Evolutionary conservation across 2,329 filamentous ascomycete species (phyloP), one percentile per base, ranked within the genome.

Genomic region (Colletotrichum gloeosporioides): DNA sequence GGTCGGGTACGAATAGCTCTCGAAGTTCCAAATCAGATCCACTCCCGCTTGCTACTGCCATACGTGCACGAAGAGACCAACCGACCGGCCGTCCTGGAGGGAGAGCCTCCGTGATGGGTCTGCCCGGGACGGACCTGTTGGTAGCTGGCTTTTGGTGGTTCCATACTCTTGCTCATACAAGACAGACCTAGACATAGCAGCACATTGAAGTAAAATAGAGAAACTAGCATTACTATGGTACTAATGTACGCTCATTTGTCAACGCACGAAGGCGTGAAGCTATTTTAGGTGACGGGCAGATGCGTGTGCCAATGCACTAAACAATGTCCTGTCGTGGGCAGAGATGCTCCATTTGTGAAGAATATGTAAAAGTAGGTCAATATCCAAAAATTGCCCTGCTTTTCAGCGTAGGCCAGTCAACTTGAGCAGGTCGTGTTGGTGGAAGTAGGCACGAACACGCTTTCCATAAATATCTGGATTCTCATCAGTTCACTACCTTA

Each of bases 381-480:
- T 34, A 6, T n/a, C 59, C 12, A 15, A 15, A 32, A 16, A 25
- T n/a, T 16, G 36, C 12, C 39, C 13, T 12, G 25, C 29, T 1
- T 25, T 70, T 73, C 36, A 81, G 55, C 80, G 69, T 61, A 90
- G 78, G 3, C 83, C 82, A 53, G 85, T 82, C 71, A 89, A 85
- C 79, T 87, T 86, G 63, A 97, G 85, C 29, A 96, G 86, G 83
- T 97, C 93, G 82, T 96, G 90, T n/a, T 92, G 90, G 78, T 94
- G 89, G 81, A 94, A 96, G 82, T 94, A 96, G 25, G 91, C 92
- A 67, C 95, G 90, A 77, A 95, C 93, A 73, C 91, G 89, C 86
- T 98, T 98, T 10, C 95, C 95, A 78, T 93, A 94, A 16, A 97
- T 84, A 83, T 97, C 94, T 96, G 78, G 2, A 8, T 32, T 5